Percentiles rank a stretch among this genome's conserved stretches.
These are phyloP conservation scores for Chaetomium strumarium DNA, from an alignment of 2,329 filamentous ascomycete genomes.

Conservation along the genomic window DNA sequence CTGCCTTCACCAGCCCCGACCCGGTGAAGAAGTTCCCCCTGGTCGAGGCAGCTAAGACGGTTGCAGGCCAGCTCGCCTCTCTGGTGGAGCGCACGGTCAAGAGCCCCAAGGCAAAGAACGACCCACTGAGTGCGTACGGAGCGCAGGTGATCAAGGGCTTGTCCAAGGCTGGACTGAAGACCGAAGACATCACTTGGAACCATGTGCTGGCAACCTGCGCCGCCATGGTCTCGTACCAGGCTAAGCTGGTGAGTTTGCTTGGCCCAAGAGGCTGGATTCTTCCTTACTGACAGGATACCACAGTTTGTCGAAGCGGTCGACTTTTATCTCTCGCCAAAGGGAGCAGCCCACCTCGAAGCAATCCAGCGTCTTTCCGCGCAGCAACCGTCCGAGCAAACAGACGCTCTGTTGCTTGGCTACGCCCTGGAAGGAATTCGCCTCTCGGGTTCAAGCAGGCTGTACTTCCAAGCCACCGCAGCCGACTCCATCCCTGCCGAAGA, in stretches of 20 bases:
- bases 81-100: constrained; percentile 62
- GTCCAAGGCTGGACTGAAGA: constrained; percentile 55
- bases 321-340: constrained; percentile 59
- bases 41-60: constrained; percentile 50
- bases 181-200: constrained; percentile 63
- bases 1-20: constrained; percentile 62
- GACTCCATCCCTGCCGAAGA: constrained; percentile 48
- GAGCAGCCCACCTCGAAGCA: constrained; percentile 50
- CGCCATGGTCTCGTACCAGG: constrained; percentile 65
- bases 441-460: constrained; percentile 51
- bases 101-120: constrained; percentile 44
- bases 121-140: constrained; percentile 57
- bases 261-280: neutral
- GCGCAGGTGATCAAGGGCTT: constrained; percentile 59
- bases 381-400: constrained; percentile 50
- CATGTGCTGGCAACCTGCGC: constrained; percentile 63
- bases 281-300: constrained; percentile 5
- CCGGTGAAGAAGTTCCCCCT: constrained; percentile 61
- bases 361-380: constrained; percentile 55
- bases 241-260: constrained; percentile 49
- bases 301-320: constrained; percentile 68
- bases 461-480: constrained; percentile 46
- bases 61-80: constrained; percentile 53
- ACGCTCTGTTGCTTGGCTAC: constrained; percentile 62
- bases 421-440: constrained; percentile 67